Base-by-base conservation (phyloP, 2,329 filamentous ascomycete genomes). In the Aspergillus clavatus region DNA sequence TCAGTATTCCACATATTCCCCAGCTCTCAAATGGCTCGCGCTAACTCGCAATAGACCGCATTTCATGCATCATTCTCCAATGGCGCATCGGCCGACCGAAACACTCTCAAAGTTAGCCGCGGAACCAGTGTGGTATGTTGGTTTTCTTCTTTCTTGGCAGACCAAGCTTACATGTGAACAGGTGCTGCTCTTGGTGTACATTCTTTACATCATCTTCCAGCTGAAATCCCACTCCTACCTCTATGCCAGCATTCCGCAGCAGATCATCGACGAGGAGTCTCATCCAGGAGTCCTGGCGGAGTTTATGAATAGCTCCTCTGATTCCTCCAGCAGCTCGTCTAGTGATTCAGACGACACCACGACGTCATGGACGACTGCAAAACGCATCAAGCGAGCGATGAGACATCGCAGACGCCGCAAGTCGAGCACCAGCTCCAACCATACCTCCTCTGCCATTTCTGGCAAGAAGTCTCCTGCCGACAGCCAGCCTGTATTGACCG, bases 221-320 rank as follows among this genome's bases (percentile, higher is more conserved):
- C 80, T 95, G 49, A 94, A 94, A 69, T 93, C 89, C 1, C 89
- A 95, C 63, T 80, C 87, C 7, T 95, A 94, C 70, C 83, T 95
- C 73, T 95, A 95, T 57, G 86, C 89, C 67, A 93, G 89, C 54
- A 95, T 87, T 4, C 90, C 90, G 7, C 89, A 95, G 69, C 84
- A 90, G 57, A 86, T 94, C 48, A 93, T 96, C 52, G 90, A 96
- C 56, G 89, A 93, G 58, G 90, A 95, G 64, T 84, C 88, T 0
- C 85, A 88, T 37, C 90, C 90, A 18, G 90, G 90, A 52, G 84
- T 93, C 1, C 78, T 90, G 10, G 86, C 86, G 14, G 86, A 86
- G 24, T 87, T 91, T 69, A 78, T 95, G 59, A 86, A 93, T 52
- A 59, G 55, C 45, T 65, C 62, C 7, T 79, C 77, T 7, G 68